A percentile compares a stretch with the other conserved stretches of the same genome.
phyloP scores from a whole-genome alignment of 306 rosid genomes.

The Castanea mollissima region DNA sequence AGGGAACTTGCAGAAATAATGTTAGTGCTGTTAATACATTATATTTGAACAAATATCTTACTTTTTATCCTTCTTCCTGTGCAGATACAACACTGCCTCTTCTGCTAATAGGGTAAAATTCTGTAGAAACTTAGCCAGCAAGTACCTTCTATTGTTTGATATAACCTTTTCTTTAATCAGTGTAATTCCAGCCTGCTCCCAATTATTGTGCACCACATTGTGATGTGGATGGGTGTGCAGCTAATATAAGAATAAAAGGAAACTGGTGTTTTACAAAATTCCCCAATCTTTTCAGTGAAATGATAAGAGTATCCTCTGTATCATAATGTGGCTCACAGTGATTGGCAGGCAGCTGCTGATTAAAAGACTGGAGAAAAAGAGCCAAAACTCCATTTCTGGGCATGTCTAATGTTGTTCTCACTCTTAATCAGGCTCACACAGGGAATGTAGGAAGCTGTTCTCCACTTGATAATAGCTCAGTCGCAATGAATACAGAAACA shows the following conservation, averaged over 20 bases:
- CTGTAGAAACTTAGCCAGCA: slow-evolving; percentile 15
- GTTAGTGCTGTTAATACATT: slow-evolving; percentile 12
- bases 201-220: slow-evolving; percentile 1
- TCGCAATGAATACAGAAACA: slow-evolving; percentile 13
- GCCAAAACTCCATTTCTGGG: slow-evolving; percentile 7
- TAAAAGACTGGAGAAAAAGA: background rate
- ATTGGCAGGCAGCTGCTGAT: slow-evolving; percentile 18
- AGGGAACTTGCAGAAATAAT: slow-evolving; percentile 13
- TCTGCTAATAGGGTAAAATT: slow-evolving; percentile 54
- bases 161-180: slow-evolving; percentile 8
- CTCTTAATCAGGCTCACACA: slow-evolving; percentile 39
- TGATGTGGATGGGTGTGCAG: slow-evolving; percentile 2
- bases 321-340: slow-evolving; percentile 18
- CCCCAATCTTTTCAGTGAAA: background rate
- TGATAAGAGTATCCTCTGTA: slow-evolving; percentile 3
- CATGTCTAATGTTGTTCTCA: slow-evolving; percentile 20
- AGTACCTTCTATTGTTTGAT: slow-evolving; percentile 17
- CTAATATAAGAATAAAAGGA: background rate
- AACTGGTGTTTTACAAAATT: background rate
- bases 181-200: slow-evolving; percentile 12
- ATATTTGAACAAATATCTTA: slow-evolving; percentile 10
- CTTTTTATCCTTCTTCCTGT: slow-evolving; percentile 10
- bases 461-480: slow-evolving; percentile 23
- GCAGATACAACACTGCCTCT: slow-evolving; percentile 57
- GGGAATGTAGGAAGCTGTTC: slow-evolving; percentile 32